Evolutionary conservation across 2,329 filamentous ascomycete genomes (phyloP).

Genomic region (Leptographium flavum): DNA sequence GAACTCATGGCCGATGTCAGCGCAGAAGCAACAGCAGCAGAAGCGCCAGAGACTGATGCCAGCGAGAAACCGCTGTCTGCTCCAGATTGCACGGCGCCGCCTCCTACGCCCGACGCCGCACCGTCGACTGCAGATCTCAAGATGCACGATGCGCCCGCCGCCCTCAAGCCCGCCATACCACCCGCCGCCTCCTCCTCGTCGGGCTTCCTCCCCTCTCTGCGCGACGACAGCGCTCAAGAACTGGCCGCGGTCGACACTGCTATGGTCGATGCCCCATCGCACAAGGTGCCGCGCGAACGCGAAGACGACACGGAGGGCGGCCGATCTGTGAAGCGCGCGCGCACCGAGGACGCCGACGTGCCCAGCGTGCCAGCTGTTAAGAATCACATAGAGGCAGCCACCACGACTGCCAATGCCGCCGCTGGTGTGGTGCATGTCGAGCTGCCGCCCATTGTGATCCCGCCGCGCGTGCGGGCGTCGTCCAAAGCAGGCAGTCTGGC

Average conservation of each 20-base stretch:
- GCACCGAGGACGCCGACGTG: constrained; percentile 31
- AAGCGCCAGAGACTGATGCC: not conserved
- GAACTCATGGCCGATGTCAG: no score
- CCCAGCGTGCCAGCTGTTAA: constrained; percentile 9
- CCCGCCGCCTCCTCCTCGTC: no score
- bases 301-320: constrained; percentile 57
- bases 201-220: constrained; percentile 9
- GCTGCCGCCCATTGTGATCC: constrained; percentile 12
- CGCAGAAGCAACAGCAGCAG: not conserved
- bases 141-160: no score
- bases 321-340: constrained; percentile 67
- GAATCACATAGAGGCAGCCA: not conserved
- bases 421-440: constrained; percentile 14
- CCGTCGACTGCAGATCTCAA: not conserved
- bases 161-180: no score
- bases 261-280: constrained; percentile 29
- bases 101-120: not conserved
- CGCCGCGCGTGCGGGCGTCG: constrained; percentile 15
- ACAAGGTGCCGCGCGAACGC: constrained; percentile 58
- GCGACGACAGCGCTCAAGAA: constrained; percentile 19
- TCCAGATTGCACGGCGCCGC: not conserved
- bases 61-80: not conserved
- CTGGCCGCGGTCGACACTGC: constrained; percentile 21
- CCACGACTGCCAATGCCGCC: not conserved
- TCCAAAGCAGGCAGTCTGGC: constrained; percentile 24